Evolutionary conservation across 192 early-diverging fungal genomes (phyloP), one percentile per base, ranked within the genome.

Genomic region (Gryganskiella cystojenkinii): DNA sequence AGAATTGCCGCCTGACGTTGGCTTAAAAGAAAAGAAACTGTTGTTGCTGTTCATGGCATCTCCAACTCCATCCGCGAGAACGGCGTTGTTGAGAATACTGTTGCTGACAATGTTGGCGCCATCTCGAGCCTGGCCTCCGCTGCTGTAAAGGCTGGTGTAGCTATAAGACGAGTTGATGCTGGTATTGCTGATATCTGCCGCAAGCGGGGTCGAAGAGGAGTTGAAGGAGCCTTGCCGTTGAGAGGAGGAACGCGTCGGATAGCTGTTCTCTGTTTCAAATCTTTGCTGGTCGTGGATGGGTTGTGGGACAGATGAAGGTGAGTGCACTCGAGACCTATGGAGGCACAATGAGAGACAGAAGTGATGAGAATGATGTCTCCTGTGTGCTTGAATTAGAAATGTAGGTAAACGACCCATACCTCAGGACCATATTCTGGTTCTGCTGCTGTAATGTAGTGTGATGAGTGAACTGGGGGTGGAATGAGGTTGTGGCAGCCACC

Each of bases 101-200:
- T 67, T 76, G 54, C 73, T 76, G 53, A 76, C 43, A 22, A 76
- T 76, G 55, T 40, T 75, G 22, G 47, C 42, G 24, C 63, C 56
- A 17, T 42, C 64, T 0, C 64, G 46, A 19, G 58, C 56, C 10
- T 68, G 64, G 27, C 49, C 61, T n/a, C n/a, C n/a, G 43, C 47
- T 44, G 43, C 52, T 56, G 44, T 61, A 61, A 33, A 57, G 15
- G 34, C 55, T 61, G 30, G 19, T 74, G 40, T 61, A 54, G 47
- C 62, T 73, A 17, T 65, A 49, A 4, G 58, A 56, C 31, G 65
- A 68, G 47, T 60, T 66, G 46, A 61, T 63, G 44, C 64, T 76
- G 57, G 11, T 52, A 40, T 52, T 72, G n/a, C 70, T 72, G 0
- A 61, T 72, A 43, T 72, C 70, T 6, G 70, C 70, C 22, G 57